Conservation (phyloP, 768 basidiomycete genomes). For the Pisolithus orientalis region DNA sequence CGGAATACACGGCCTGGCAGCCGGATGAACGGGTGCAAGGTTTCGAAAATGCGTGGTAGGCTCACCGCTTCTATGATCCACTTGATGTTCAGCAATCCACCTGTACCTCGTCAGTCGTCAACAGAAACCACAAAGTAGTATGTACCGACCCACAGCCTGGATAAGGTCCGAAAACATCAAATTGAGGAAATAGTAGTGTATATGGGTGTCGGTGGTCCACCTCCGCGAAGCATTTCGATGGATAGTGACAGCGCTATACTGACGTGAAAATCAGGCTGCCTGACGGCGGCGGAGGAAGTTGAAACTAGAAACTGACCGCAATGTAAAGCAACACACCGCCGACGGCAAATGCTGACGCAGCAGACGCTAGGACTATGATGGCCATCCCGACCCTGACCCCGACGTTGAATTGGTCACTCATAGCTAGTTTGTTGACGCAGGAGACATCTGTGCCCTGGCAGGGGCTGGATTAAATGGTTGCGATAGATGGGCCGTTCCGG, state of each 20-base stretch:
- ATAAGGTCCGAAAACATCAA: constrained; percentile 27
- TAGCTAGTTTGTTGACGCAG: not conserved
- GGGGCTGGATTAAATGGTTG: not conserved
- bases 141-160: constrained; percentile 26
- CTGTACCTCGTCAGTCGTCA: constrained; percentile 12
- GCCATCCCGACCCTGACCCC: constrained; percentile 24
- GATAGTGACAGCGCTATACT: constrained; percentile 25
- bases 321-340: constrained; percentile 23
- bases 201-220: constrained; percentile 27
- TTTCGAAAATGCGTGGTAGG: not conserved
- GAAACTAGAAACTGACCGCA: constrained; percentile 12
- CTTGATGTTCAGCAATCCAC: constrained; percentile 32
- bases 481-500: too few species aligned
- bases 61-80: constrained; percentile 30
- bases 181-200: constrained; percentile 30
- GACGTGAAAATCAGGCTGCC: not conserved
- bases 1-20: constrained; percentile 24
- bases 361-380: constrained; percentile 26
- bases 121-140: not conserved
- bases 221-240: constrained; percentile 17
- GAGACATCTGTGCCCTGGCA: not conserved
- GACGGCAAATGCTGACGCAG: constrained; percentile 25
- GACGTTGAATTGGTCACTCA: constrained; percentile 10
- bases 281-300: too few species aligned
- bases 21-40: not conserved